Evolutionary conservation across 2,329 filamentous ascomycete species (phyloP).

Genomic region (Alternaria arbusti): DNA sequence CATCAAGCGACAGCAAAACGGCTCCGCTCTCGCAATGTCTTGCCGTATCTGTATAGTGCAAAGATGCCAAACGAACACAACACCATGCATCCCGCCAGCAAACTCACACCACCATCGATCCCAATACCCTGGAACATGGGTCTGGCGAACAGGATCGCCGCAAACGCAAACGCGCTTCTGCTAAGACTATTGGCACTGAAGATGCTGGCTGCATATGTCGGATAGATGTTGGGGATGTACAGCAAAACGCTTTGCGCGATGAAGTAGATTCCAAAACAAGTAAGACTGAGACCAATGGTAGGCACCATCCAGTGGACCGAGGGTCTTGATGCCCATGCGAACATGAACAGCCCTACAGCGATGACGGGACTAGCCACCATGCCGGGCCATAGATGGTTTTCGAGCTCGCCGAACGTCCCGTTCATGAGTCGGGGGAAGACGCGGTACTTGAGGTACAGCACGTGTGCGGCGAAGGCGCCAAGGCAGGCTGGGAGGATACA

Average conservation of each 20-base stretch:
- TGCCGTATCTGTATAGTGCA: constrained; percentile 64
- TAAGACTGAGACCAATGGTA: constrained; percentile 58
- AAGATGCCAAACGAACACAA: constrained; percentile 61
- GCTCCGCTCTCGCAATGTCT: constrained; percentile 61
- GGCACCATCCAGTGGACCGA: constrained; percentile 63
- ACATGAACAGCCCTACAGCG: constrained; percentile 68
- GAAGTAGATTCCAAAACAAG: constrained; percentile 51
- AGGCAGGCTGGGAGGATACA: constrained; percentile 76
- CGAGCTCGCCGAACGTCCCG: constrained; percentile 75
- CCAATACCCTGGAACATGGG: constrained; percentile 66
- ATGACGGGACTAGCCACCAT: constrained; percentile 59
- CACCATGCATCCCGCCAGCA: constrained; percentile 59
- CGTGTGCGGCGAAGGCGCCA: constrained; percentile 68
- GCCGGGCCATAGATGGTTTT: constrained; percentile 75
- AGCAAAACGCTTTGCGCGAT: constrained; percentile 59
- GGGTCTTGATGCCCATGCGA: constrained; percentile 67
- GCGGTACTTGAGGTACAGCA: constrained; percentile 77
- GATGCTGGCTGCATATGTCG: constrained; percentile 53
- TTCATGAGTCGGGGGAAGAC: constrained; percentile 64
- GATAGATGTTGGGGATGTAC: constrained; percentile 70
- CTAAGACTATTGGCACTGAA: constrained; percentile 69
- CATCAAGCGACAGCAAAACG: constrained; percentile 57
- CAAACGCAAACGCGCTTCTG: constrained; percentile 62
- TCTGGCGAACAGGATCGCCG: constrained; percentile 63
- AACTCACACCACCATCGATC: constrained; percentile 62